Conservation (phyloP, 352 stramenopile species). For the Phytophthora sansomeana region DNA sequence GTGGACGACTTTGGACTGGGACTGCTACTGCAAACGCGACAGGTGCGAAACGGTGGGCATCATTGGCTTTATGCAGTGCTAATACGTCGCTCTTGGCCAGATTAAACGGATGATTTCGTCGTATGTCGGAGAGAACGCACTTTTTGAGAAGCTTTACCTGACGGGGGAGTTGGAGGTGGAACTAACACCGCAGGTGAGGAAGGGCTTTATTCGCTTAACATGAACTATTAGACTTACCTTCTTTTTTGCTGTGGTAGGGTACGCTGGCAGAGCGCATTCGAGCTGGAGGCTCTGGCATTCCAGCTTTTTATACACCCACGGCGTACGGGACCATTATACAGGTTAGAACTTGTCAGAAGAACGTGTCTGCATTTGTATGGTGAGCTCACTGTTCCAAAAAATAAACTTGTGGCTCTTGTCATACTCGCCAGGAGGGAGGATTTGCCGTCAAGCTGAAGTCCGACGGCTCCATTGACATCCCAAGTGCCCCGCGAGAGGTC, state of each 20-base stretch:
- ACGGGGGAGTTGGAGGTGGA: conserved; percentile 95
- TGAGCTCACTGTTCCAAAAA: no score
- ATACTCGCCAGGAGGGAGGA: conserved; percentile 66
- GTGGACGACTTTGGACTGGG: conserved; percentile 95
- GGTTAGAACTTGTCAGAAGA: conserved; percentile 21
- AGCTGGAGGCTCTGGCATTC: conserved; percentile 94
- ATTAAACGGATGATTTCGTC: conserved; percentile 97
- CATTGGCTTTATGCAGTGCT: no score
- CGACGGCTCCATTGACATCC: conserved; percentile 75
- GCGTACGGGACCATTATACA: conserved; percentile 94
- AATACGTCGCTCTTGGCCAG: conserved; percentile 42
- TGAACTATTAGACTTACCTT: not conserved
- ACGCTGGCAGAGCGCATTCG: conserved; percentile 94
- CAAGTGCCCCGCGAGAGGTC: conserved; percentile 73
- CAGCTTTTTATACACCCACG: conserved; percentile 97
- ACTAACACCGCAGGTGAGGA: conserved; percentile 89
- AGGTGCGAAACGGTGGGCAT: no score
- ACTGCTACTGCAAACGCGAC: conserved; percentile 92
- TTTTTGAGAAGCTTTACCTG: conserved; percentile 94
- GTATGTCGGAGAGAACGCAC: conserved; percentile 97
- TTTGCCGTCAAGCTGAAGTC: conserved; percentile 82
- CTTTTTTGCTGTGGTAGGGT: conserved; percentile 46
- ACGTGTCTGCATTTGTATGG: no score
- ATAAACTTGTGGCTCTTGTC: not conserved
- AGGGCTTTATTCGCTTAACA: not conserved